Evolutionary conservation across 1,284 basidiomycete genomes (phyloP).

Genomic region (Paramarasmius palmivorus): DNA sequence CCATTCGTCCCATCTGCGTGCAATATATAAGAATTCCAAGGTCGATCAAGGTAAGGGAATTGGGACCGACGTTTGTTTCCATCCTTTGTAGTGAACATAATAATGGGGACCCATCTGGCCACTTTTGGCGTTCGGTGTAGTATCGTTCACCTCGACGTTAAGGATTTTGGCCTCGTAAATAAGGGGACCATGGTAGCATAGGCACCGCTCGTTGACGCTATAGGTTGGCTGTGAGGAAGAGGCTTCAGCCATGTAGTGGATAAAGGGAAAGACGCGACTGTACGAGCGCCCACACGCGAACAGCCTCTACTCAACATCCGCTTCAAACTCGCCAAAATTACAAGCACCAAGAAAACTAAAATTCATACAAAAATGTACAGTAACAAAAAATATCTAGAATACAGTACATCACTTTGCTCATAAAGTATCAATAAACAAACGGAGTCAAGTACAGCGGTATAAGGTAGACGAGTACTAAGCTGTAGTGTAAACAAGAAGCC

Average conservation of each 20-base stretch:
- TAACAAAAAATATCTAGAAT: too few species aligned
- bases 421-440: too few species aligned
- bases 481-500: neutral
- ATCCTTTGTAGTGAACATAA: slow-evolving; percentile 98
- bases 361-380: too few species aligned
- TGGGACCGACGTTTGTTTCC: slow-evolving; percentile 97
- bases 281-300: too few species aligned
- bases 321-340: too few species aligned
- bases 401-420: too few species aligned
- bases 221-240: slow-evolving; percentile 9
- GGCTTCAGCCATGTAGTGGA: slow-evolving; percentile 2
- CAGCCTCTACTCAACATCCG: too few species aligned
- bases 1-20: slow-evolving; percentile 95
- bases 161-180: slow-evolving; percentile 96
- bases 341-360: too few species aligned
- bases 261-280: neutral
- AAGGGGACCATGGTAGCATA: slow-evolving; percentile 93
- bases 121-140: slow-evolving; percentile 59
- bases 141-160: slow-evolving; percentile 75
- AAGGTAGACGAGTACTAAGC: too few species aligned
- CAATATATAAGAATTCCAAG: too few species aligned
- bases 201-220: slow-evolving; percentile 71
- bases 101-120: slow-evolving; percentile 82
- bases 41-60: too few species aligned
- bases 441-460: too few species aligned